phyloP scores from a whole-genome alignment of 768 basidiomycete genomes.

The Lactarius quietus region DNA sequence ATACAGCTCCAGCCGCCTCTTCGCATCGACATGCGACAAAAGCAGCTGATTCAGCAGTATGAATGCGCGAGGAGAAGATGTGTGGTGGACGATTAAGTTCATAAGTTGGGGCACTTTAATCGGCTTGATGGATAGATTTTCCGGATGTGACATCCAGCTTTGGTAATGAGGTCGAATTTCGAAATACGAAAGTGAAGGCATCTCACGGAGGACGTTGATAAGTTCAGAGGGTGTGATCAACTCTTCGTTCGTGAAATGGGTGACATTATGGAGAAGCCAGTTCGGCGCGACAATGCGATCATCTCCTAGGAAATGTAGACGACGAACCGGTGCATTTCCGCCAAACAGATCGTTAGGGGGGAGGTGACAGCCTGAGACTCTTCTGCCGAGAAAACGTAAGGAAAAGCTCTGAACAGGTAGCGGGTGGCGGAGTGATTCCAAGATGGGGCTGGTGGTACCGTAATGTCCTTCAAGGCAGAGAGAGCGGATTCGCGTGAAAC shows the following conservation, averaged over 20 bases:
- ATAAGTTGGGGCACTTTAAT: neutral
- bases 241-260: neutral
- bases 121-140: neutral
- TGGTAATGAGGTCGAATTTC: neutral
- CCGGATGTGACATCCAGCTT: neutral
- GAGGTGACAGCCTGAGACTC: neutral
- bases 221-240: neutral
- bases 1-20: neutral
- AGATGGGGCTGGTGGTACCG: neutral
- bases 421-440: neutral
- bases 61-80: neutral
- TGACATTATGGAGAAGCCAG: neutral
- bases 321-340: neutral
- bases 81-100: neutral
- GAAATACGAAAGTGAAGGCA: neutral
- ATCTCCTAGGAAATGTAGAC: neutral
- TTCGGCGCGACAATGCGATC: neutral
- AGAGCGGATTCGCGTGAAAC: neutral
- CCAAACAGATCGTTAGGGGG: neutral
- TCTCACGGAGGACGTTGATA: neutral
- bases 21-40: neutral
- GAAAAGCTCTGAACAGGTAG: neutral
- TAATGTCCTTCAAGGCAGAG: neutral
- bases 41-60: neutral
- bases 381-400: neutral